These are phyloP conservation scores for Pseudozyma hubeiensis DNA, from an alignment of 1,284 basidiomycete genomes.

Conservation along the genomic window DNA sequence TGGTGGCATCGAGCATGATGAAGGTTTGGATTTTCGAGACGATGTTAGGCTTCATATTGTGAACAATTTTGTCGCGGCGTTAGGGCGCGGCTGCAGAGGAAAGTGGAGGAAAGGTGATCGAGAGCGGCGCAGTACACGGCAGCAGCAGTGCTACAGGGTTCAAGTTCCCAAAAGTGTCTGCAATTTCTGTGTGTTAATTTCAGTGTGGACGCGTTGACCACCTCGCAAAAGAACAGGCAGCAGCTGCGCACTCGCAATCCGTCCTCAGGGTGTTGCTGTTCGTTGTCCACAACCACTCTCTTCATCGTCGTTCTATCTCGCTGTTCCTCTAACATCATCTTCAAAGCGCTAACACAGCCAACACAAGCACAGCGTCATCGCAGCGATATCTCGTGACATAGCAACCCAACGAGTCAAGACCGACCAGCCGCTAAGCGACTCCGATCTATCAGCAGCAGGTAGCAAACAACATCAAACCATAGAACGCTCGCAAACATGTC, in stretches of 20 bases:
- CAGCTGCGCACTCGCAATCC: neutral
- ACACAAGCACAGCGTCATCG: too few species aligned
- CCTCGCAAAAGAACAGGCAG: neutral
- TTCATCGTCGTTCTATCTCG: neutral
- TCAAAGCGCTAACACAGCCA: neutral
- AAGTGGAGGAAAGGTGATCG: too few species aligned
- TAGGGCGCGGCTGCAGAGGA: too few species aligned
- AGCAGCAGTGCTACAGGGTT: neutral
- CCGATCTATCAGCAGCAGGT: neutral
- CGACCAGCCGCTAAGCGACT: too few species aligned
- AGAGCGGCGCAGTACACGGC: too few species aligned
- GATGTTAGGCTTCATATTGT: too few species aligned
- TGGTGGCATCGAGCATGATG: too few species aligned
- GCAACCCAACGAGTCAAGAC: too few species aligned
- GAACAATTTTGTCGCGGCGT: too few species aligned
- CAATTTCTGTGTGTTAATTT: neutral
- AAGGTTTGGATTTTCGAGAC: too few species aligned
- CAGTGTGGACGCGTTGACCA: slow-evolving; percentile 39
- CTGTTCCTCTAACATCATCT: neutral
- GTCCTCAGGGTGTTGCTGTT: slow-evolving; percentile 15
- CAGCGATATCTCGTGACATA: too few species aligned
- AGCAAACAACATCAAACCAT: neutral
- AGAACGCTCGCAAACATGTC: slow-evolving; percentile 47
- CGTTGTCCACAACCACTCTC: neutral
- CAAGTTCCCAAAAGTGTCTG: neutral